A percentile compares a stretch with the other conserved stretches of the same genome.
These are phyloP conservation scores for Aphanoascus verrucosus DNA, from an alignment of 2,329 filamentous ascomycete species.

Conservation along the genomic window DNA sequence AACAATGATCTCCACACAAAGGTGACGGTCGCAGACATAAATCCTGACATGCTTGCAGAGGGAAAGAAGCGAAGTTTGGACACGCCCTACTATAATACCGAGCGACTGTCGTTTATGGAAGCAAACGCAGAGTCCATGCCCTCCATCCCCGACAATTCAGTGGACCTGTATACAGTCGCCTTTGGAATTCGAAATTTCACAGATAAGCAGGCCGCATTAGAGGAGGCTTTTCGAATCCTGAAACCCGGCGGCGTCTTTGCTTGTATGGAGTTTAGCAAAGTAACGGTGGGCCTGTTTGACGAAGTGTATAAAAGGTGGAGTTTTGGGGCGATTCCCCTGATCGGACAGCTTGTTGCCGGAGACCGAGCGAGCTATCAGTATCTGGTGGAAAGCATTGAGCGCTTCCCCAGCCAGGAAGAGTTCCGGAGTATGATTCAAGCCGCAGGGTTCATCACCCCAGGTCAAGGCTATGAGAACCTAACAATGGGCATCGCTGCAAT, in stretches of 20 bases:
- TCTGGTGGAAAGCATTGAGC: constrained; percentile 92
- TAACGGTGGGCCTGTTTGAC: constrained; percentile 67
- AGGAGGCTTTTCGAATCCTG: constrained; percentile 75
- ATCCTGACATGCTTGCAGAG: constrained; percentile 84
- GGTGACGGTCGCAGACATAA: constrained; percentile 93
- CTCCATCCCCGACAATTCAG: constrained; percentile 54
- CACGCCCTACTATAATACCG: constrained; percentile 48
- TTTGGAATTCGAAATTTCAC: constrained; percentile 98
- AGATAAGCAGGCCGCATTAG: constrained; percentile 70
- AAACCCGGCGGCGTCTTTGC: constrained; percentile 94
- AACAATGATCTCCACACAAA: constrained; percentile 69
- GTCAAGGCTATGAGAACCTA: constrained; percentile 75
- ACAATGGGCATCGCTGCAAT: constrained; percentile 90
- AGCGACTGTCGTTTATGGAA: constrained; percentile 62
- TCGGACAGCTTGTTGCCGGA: constrained; percentile 87
- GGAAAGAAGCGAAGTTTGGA: constrained; percentile 64
- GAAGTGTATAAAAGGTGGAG: constrained; percentile 90
- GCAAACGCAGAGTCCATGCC: constrained; percentile 75
- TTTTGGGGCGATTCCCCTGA: constrained; percentile 85
- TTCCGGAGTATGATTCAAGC: constrained; percentile 53
- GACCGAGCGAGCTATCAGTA: constrained; percentile 97
- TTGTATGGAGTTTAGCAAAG: constrained; percentile 89
- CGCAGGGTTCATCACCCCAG: constrained; percentile 77
- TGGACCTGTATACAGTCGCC: constrained; percentile 93
- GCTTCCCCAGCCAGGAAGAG: constrained; percentile 74